These are phyloP conservation scores for Colletotrichum musicola DNA, from an alignment of 2,329 filamentous ascomycete genomes.

Conservation along the genomic window DNA sequence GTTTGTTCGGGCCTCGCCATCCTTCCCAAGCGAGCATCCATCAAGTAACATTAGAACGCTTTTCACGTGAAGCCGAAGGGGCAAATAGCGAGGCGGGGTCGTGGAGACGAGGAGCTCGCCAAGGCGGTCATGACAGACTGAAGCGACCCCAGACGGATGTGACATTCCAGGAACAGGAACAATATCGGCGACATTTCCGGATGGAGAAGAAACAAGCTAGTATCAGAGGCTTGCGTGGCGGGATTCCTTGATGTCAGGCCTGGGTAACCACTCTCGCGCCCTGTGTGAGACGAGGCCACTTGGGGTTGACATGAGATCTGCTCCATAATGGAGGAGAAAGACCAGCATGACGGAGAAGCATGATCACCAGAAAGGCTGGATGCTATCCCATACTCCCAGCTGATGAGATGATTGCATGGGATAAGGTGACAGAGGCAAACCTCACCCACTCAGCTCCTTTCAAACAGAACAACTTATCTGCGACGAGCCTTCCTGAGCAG, in stretches of 20 bases:
- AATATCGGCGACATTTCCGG: constrained; percentile 27
- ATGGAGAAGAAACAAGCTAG: constrained; percentile 10
- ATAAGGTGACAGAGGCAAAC: no score
- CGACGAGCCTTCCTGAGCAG: no score
- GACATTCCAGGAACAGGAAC: constrained; percentile 10
- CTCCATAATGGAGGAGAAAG: no score
- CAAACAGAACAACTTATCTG: no score
- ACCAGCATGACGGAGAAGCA: no score
- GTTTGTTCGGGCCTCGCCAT: not conserved
- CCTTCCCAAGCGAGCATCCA: not conserved
- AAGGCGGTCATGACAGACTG: constrained; percentile 21
- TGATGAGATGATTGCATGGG: no score
- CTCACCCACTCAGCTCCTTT: no score
- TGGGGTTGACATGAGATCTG: no score
- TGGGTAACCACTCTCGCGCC: no score
- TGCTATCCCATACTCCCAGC: no score
- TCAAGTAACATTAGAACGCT: not conserved
- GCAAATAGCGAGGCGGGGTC: not conserved
- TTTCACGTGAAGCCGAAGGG: constrained; percentile 33
- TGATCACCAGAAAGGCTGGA: no score
- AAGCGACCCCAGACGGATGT: constrained; percentile 26
- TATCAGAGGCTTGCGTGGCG: not conserved
- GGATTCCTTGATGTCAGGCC: not conserved
- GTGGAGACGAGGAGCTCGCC: constrained; percentile 18
- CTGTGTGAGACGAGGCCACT: no score